Evolutionary conservation across 106 monocot species (phyloP).

Genomic region (Phalaenopsis aphrodite): DNA sequence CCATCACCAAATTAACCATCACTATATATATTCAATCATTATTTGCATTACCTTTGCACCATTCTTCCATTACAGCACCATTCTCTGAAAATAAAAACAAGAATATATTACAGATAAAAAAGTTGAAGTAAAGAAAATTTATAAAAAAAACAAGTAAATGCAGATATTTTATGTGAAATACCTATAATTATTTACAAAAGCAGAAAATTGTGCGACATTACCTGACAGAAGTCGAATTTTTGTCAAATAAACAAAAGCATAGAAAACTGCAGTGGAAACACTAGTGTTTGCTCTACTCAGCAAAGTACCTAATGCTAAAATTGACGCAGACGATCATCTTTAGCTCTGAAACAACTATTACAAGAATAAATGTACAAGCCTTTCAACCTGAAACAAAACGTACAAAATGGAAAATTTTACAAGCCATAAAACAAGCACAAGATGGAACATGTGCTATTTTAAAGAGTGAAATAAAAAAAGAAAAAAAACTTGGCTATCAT

Average conservation of each 20-base stretch:
- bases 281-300: neutral
- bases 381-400: constrained; percentile 22
- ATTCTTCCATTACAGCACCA: constrained; percentile 6
- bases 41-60: neutral
- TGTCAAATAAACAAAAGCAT: neutral
- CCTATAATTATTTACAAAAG: neutral
- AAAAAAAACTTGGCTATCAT: constrained; percentile 7
- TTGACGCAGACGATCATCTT: constrained; percentile 1
- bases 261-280: neutral
- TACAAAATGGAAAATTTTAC: constrained; percentile 21
- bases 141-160: neutral
- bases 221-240: neutral
- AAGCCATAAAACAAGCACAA: constrained; percentile 8
- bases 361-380: constrained; percentile 11
- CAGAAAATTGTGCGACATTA: neutral
- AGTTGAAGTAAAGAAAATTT: neutral
- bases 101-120: constrained; percentile 6
- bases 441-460: constrained; percentile 17
- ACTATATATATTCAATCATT: neutral
- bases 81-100: constrained; percentile 10
- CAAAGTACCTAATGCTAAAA: constrained; percentile 5
- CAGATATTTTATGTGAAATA: neutral
- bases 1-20: neutral
- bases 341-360: constrained; percentile 9
- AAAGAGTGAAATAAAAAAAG: constrained; percentile 11